Evolutionary conservation across 192 early-diverging fungal genomes (phyloP), one percentile per base, ranked within the genome.

Genomic region (Podila horticola): DNA sequence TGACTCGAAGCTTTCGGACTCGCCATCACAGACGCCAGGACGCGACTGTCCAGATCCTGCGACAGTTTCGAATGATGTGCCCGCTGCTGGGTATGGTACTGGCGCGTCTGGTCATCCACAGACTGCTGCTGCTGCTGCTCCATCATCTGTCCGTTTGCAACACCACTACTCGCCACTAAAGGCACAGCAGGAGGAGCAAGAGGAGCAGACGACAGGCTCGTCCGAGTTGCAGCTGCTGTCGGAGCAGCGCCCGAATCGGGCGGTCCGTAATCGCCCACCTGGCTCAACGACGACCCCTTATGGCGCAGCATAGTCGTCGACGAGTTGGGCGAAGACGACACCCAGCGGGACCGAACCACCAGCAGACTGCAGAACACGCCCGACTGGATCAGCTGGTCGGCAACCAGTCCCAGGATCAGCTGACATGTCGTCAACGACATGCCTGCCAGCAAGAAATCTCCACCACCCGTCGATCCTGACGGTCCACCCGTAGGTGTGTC

Each of bases 371-470:
- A 79, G 10, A 66, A 48, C 4, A 79, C 75, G 0, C 69, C 58
- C 6, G 75, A 79, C 22, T 79, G 75, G 19, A 79, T 67, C 64
- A 79, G 65, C 51, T 28, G 69, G 24, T 79, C 75, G 3, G 75
- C 75, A 0, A 64, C 64, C 17, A 79, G 13, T 12, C 75, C 75
- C 20, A 79, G 28, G 64, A 79, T 79, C 0, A 71, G 45, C 22
- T 79, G 75, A 50, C 75, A 79, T 13, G 75, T 79, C 34, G 75
- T 76, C 30, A 61, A 22, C 0, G 66, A 2, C 5, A n/a, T 6
- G 3, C 52, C 52, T 24, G 52, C 52, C 3, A 26, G 24, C 5
- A 26, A 9, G 9, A 1, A n/a, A 1, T n/a, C 52, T 20, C 52
- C 52, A 2, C 52, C n/a, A 24, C 52, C 22, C 34, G 3, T 5